A percentile compares a stretch with the other conserved stretches of the same genome.
Evolutionary conservation across 2,329 filamentous ascomycete species (phyloP).

Genomic region (Septoria petroselini): DNA sequence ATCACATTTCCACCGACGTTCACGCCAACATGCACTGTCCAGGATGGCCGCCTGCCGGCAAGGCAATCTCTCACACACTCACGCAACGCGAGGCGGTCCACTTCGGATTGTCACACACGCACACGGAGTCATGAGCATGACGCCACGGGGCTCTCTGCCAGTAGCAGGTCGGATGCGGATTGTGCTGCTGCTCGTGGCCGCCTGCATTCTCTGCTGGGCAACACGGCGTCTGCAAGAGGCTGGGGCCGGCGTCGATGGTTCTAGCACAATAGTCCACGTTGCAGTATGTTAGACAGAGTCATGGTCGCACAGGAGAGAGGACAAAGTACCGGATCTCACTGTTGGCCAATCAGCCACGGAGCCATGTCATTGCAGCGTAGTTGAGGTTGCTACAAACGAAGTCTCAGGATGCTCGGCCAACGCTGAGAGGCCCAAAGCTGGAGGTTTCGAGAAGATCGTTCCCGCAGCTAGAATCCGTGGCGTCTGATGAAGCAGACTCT

Average conservation of each 20-base stretch:
- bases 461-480: conserved; percentile 5
- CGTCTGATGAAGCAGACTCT: not conserved
- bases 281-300: conserved; percentile 6
- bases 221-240: conserved; percentile 13
- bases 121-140: not conserved
- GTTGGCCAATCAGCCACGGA: conserved; percentile 4
- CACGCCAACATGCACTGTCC: not conserved
- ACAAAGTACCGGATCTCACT: conserved; percentile 5
- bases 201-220: conserved; percentile 11
- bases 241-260: not conserved
- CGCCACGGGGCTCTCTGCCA: not conserved
- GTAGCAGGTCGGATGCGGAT: not conserved
- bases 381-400: conserved; percentile 8
- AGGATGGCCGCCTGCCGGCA: not conserved
- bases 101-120: not conserved
- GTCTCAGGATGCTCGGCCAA: conserved; percentile 3
- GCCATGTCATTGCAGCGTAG: conserved; percentile 3
- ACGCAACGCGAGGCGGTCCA: conserved; percentile 9
- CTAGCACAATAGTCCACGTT: not conserved
- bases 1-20: conserved; percentile 13
- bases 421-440: conserved; percentile 5
- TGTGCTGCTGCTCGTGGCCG: not conserved
- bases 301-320: conserved; percentile 10
- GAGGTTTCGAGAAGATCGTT: conserved; percentile 9
- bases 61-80: conserved; percentile 7